Base-by-base conservation (phyloP, 768 basidiomycete species). In the Russula griseocarnosa region DNA sequence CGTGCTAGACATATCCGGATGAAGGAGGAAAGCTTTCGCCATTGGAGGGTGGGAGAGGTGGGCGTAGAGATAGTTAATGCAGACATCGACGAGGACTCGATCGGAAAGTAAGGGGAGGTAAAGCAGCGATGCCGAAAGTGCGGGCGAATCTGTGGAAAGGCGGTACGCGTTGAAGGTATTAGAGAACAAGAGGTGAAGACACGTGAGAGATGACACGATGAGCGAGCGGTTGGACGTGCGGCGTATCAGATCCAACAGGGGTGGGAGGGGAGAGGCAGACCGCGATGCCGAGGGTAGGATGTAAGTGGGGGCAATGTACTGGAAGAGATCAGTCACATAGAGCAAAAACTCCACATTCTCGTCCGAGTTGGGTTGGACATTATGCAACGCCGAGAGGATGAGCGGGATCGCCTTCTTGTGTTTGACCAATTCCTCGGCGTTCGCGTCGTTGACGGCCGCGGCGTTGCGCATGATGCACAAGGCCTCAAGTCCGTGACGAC, bases 401-500 rank as follows among this genome's bases (percentile, higher is more conserved):
- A 94, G 75, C 14, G 85, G 81, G 58, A 86, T 77, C 2, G 88
- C 88, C 49, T 85, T 83, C 16, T 82, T 77, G 66, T 86, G 82
- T 24, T 74, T 75, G 3, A 81, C 75, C 32, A 94, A 77, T 62
- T 87, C 84, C 46, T 77, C 73, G 3, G 83, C 82, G 67, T 92
- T 93, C 56, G 79, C 78, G 51, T 87, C 85, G 65, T 86, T 81
- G 49, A 88, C 75, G n/a, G 87, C 82, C 16, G 86, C 82, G 7
- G 87, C 82, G 73, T 97, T 97, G n/a, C 94, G 84, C 47, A 99
- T 79, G 62, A 97, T 79, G 67, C 91, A 87, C 49, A 94, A 79
- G 2, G 90, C 90, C 71, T 96, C 92, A 44, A 88, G 78, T n/a
- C 94, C 92, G 71, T 91, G 86, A 65, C 86, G 81, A 28, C 86